phyloP scores from a whole-genome alignment of 1,284 basidiomycete genomes.

The Irpex sp. region DNA sequence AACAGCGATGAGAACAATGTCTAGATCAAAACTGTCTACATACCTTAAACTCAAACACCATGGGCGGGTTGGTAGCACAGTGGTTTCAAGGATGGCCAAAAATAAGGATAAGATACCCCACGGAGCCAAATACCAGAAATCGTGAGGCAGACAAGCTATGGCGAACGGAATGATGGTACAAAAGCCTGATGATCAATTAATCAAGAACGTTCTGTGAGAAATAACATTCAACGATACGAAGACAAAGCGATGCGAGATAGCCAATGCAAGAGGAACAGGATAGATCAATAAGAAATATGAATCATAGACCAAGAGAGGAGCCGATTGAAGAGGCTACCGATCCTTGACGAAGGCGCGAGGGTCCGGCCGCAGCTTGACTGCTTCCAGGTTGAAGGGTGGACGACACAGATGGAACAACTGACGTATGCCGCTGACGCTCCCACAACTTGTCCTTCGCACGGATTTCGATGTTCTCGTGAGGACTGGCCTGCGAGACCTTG shows the following conservation, averaged over 20 bases:
- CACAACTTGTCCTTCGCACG: constrained; percentile 81
- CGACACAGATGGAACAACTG: constrained; percentile 35
- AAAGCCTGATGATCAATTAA: background rate
- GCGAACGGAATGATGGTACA: too few species aligned
- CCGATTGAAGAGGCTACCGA: constrained; percentile 30
- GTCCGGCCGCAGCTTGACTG: constrained; percentile 14
- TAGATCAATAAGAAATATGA: background rate
- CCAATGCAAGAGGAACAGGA: background rate
- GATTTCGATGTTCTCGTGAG: constrained; percentile 88
- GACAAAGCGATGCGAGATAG: background rate
- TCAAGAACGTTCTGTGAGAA: background rate
- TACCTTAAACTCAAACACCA: too few species aligned
- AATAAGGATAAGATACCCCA: too few species aligned
- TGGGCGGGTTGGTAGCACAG: too few species aligned
- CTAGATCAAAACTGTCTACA: too few species aligned
- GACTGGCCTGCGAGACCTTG: constrained; percentile 66
- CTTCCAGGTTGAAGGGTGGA: constrained; percentile 14
- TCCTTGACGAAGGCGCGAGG: constrained; percentile 20
- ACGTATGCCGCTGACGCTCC: constrained; percentile 62
- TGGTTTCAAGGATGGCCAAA: too few species aligned
- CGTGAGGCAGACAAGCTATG: too few species aligned
- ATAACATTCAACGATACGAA: background rate
- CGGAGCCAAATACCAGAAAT: too few species aligned
- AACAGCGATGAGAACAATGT: too few species aligned
- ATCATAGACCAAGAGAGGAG: constrained; percentile 31